Percentiles rank a stretch among this genome's conserved stretches.
phyloP scores from a whole-genome alignment of 139 green algal species.

The Diplosphaera chodatii region DNA sequence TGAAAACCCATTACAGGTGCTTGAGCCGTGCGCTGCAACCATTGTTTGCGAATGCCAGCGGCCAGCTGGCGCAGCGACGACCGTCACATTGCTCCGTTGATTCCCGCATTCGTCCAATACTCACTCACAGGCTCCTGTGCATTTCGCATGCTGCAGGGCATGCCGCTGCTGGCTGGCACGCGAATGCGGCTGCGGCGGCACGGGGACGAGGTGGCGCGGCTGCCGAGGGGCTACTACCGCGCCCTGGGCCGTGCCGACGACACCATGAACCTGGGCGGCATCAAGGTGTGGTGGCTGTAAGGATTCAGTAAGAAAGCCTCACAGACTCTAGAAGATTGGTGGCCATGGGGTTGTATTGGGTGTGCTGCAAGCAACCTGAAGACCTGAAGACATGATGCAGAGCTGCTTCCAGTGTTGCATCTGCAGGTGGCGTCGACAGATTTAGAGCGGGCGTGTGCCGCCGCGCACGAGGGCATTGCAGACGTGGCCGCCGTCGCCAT shows the following conservation, averaged over 20 bases:
- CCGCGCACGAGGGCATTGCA: constrained; percentile 25
- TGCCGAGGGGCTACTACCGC: constrained; percentile 54
- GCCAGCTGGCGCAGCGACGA: too few species aligned
- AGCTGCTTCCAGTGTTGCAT: not conserved
- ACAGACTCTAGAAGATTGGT: too few species aligned
- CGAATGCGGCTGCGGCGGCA: constrained; percentile 66
- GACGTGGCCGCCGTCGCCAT: constrained; percentile 78
- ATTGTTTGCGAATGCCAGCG: too few species aligned
- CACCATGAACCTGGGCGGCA: constrained; percentile 97
- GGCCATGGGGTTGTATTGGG: too few species aligned
- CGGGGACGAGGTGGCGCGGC: constrained; percentile 76
- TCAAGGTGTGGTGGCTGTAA: too few species aligned
- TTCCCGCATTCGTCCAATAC: too few species aligned
- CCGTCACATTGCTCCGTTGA: too few species aligned
- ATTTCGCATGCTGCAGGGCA: constrained; percentile 37
- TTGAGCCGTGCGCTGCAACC: too few species aligned
- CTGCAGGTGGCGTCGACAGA: constrained; percentile 79
- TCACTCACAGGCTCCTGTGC: not conserved
- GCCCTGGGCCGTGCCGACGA: constrained; percentile 84
- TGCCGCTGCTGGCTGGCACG: constrained; percentile 47
- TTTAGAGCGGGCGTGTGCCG: constrained; percentile 69
- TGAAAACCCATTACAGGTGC: too few species aligned
- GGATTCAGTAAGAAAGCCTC: too few species aligned
- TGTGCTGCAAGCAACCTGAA: too few species aligned
- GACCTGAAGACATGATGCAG: too few species aligned